Conservation (phyloP, 345 rosid species). For the Camelina neglecta region DNA sequence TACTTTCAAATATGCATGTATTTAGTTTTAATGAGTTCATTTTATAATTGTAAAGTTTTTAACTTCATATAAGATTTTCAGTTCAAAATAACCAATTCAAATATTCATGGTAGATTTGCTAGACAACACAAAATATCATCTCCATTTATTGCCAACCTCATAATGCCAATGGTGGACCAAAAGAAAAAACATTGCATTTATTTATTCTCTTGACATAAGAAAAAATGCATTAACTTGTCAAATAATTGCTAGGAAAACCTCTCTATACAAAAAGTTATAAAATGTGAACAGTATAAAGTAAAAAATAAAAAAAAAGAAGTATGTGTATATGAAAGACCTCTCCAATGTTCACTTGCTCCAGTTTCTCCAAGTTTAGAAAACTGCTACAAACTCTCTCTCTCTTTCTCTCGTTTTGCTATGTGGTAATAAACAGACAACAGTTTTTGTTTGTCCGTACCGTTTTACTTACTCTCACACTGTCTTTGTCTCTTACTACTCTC, state of each 20-base stretch:
- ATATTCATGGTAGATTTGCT: conserved; percentile 20
- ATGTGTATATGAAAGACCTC: conserved; percentile 33
- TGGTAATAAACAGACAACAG: conserved; percentile 36
- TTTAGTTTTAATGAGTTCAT: not conserved
- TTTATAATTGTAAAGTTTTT: not conserved
- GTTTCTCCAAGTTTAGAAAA: conserved; percentile 39
- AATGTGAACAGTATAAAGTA: conserved; percentile 32
- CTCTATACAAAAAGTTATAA: conserved; percentile 25
- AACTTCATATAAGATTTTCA: no score
- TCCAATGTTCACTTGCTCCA: conserved; percentile 32
- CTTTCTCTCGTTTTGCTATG: conserved; percentile 23
- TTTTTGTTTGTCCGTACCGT: conserved; percentile 35
- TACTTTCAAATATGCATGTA: not conserved
- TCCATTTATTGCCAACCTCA: conserved; percentile 46
- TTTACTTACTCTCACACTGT: conserved; percentile 45
- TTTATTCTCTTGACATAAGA: conserved; percentile 29
- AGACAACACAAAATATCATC: conserved; percentile 42
- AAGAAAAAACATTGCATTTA: conserved; percentile 31
- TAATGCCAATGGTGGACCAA: conserved; percentile 47
- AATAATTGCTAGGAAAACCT: conserved; percentile 38
- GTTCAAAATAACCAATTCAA: conserved; percentile 3
- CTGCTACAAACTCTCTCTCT: conserved; percentile 18
- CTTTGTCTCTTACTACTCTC: conserved; percentile 51
- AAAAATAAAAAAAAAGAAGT: conserved; percentile 2
- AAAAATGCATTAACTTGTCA: conserved; percentile 32